Conservation (phyloP, 2,329 filamentous ascomycete species). For the Penicillium digitatum region DNA sequence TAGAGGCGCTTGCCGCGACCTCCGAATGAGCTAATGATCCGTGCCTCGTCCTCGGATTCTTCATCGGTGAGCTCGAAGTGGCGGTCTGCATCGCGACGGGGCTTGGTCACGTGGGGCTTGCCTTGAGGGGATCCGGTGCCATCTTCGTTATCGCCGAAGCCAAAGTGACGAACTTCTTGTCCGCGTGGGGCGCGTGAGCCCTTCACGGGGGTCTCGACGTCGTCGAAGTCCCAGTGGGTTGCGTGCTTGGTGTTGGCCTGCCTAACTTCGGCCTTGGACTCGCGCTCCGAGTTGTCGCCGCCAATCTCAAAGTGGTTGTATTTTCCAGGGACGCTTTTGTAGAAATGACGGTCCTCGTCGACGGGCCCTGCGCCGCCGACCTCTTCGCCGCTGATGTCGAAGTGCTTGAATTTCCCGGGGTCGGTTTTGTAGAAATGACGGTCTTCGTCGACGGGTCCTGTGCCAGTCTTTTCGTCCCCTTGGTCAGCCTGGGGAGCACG, state of each 20-base stretch:
- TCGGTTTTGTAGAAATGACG: slow-evolving; percentile 56
- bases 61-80: slow-evolving; percentile 85
- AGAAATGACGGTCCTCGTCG: slow-evolving; percentile 33
- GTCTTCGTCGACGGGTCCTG: slow-evolving; percentile 29
- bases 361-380: neutral
- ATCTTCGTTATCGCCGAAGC: slow-evolving; percentile 67
- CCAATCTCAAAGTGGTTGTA: slow-evolving; percentile 61
- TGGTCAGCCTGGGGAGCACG: neutral
- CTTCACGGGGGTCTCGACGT: slow-evolving; percentile 82
- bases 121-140: slow-evolving; percentile 35
- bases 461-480: neutral
- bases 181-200: slow-evolving; percentile 58
- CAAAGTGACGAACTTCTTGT: slow-evolving; percentile 70
- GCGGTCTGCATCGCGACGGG: slow-evolving; percentile 72
- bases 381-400: slow-evolving; percentile 32
- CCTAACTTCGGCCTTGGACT: slow-evolving; percentile 26
- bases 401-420: slow-evolving; percentile 74
- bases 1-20: slow-evolving; percentile 71
- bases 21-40: slow-evolving; percentile 49
- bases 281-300: slow-evolving; percentile 28
- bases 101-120: slow-evolving; percentile 58
- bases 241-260: slow-evolving; percentile 50
- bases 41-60: slow-evolving; percentile 47
- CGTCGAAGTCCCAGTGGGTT: slow-evolving; percentile 81
- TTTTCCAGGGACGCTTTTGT: slow-evolving; percentile 69